These are phyloP conservation scores for Amanita rubescens DNA, from an alignment of 768 basidiomycete genomes.

Conservation along the genomic window DNA sequence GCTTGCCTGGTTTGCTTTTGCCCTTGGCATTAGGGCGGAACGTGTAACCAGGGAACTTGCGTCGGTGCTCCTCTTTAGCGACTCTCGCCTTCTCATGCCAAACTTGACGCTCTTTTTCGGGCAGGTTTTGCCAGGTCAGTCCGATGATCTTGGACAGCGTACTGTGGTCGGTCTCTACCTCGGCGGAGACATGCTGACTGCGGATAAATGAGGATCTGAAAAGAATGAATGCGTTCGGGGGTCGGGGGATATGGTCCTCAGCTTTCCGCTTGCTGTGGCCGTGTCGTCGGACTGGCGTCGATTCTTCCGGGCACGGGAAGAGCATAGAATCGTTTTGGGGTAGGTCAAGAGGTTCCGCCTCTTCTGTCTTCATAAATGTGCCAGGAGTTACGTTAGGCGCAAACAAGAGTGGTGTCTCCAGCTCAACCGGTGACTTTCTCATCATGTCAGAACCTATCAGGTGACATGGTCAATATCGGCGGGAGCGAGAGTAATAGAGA, in stretches of 20 bases:
- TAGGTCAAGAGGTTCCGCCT: slow-evolving; percentile 18
- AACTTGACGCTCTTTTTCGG: slow-evolving; percentile 64
- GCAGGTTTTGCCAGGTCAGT: slow-evolving; percentile 73
- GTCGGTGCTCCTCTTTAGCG: slow-evolving; percentile 71
- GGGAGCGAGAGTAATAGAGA: not conserved
- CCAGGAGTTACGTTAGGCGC: slow-evolving; percentile 9
- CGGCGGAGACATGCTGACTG: slow-evolving; percentile 66
- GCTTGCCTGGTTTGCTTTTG: slow-evolving; percentile 43
- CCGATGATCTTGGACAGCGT: slow-evolving; percentile 83
- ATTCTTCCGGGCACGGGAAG: slow-evolving; percentile 45
- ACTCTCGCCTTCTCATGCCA: slow-evolving; percentile 75
- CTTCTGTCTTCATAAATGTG: slow-evolving; percentile 7
- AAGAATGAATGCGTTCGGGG: slow-evolving; percentile 82
- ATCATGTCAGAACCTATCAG: not conserved
- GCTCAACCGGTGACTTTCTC: not conserved
- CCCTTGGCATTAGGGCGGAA: slow-evolving; percentile 62
- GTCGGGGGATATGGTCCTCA: slow-evolving; percentile 73
- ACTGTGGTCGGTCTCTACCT: slow-evolving; percentile 76
- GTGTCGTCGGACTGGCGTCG: slow-evolving; percentile 31
- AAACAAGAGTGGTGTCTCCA: slow-evolving; percentile 4
- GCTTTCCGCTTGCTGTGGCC: slow-evolving; percentile 66
- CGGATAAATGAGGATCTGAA: slow-evolving; percentile 82
- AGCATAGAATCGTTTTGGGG: slow-evolving; percentile 32
- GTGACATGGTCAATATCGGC: not conserved
- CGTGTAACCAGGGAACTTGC: slow-evolving; percentile 71